Conservation (phyloP, 129 eudicot genomes). For the Silybum marianum region DNA sequence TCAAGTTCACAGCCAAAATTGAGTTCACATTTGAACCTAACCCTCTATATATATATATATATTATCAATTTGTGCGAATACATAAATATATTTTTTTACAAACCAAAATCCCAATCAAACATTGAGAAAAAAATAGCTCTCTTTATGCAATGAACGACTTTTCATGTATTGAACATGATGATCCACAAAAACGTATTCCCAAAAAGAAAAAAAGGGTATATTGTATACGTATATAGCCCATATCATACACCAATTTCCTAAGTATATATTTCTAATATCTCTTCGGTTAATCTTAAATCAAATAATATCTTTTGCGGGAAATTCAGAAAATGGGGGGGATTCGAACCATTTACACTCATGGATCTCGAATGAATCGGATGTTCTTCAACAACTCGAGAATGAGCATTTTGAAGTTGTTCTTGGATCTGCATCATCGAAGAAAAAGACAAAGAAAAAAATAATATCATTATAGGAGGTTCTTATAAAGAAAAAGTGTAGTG, state of each 20-base stretch:
- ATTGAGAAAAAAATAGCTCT: background rate
- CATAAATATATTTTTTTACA: background rate
- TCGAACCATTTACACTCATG: background rate
- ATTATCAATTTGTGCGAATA: background rate
- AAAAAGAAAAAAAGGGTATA: background rate
- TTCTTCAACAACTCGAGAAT: conserved; percentile 24
- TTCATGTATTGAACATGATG: background rate
- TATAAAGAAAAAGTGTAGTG: no score
- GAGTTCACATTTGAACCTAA: no score
- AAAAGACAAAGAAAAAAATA: background rate
- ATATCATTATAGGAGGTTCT: no score
- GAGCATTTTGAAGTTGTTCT: conserved; percentile 44
- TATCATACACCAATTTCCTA: background rate
- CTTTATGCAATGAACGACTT: background rate
- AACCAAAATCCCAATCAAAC: background rate
- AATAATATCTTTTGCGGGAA: background rate
- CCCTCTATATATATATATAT: no score
- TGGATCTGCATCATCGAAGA: conserved; percentile 32
- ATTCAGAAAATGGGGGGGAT: background rate
- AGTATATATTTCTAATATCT: background rate
- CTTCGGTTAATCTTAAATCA: background rate
- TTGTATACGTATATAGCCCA: background rate
- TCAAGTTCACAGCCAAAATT: no score
- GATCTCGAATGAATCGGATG: background rate
- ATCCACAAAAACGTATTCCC: background rate